Evolutionary conservation across 2,329 filamentous ascomycete genomes (phyloP), one percentile per base, ranked within the genome.

Genomic region (Hirsutella minnesotensis): DNA sequence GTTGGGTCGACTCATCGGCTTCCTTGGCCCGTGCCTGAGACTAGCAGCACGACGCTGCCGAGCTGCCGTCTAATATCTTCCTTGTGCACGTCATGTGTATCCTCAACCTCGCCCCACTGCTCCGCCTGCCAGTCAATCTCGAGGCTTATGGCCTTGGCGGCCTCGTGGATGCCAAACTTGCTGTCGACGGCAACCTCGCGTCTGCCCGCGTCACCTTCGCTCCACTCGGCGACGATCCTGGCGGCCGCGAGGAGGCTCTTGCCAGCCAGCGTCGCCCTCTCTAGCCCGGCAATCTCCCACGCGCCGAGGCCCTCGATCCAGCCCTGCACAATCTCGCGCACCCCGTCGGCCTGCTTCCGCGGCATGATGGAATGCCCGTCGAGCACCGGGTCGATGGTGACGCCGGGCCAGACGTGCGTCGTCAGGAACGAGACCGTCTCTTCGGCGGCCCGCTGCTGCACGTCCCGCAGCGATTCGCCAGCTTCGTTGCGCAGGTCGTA

Each of bases 91-190:
- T 98, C 92, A 64, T 98, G 92, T 22, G 89, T 95, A 63, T 98
- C 89, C 61, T 98, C 92, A 1, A 98, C 92, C 69, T 95, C 89
- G 9, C 92, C 92, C 90, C 92, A 96, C 63, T 84, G 81, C 22
- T 75, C 69, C 1, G 82, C 94, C 73, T 98, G 92, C 82, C 87
- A 95, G 49, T 78, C 73, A 15, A 95, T 86, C 68, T 98, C 92
- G 35, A 94, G 61, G 53, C 77, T 95, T 5, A 83, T 80, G 13
- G 83, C 82, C 54, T 74, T 70, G 0, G 86, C 81, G 1, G 89
- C 90, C 58, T 94, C 80, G 54, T 94, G 84, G 12, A 94, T 80
- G 0, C 86, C 84, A 57, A 94, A 95, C 44, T 47, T 53, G 40
- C 54, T 54, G 29, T 57, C 63, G 7, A 24, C 46, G 22, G 49